Evolutionary conservation across 2,329 filamentous ascomycete species (phyloP).

Genomic region (Diaporthe eres): DNA sequence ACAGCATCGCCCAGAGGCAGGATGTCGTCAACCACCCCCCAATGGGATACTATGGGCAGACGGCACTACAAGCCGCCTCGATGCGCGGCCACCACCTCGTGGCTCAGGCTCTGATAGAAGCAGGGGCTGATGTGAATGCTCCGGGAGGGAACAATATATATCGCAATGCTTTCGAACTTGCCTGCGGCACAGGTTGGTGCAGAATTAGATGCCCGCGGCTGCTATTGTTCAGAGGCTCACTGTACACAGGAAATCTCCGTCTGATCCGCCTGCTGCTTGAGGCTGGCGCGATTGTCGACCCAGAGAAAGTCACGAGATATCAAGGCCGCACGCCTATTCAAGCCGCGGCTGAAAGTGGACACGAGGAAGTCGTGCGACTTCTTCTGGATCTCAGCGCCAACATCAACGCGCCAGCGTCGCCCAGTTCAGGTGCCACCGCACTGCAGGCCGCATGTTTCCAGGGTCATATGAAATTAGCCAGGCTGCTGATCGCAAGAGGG

Average conservation of each 20-base stretch:
- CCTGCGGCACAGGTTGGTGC: slow-evolving; percentile 47
- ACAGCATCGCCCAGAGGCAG: slow-evolving; percentile 45
- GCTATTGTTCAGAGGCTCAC: not conserved
- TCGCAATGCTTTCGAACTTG: slow-evolving; percentile 57
- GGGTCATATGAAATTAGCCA: slow-evolving; percentile 37
- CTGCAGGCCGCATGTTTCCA: slow-evolving; percentile 44
- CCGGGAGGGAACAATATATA: slow-evolving; percentile 52
- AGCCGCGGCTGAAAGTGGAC: slow-evolving; percentile 51
- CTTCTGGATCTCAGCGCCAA: slow-evolving; percentile 55
- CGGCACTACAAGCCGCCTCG: slow-evolving; percentile 55
- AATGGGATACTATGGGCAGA: slow-evolving; percentile 52
- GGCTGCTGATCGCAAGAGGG: slow-evolving; percentile 39
- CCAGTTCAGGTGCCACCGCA: slow-evolving; percentile 44
- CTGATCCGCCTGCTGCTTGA: slow-evolving; percentile 49
- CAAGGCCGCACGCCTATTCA: slow-evolving; percentile 56
- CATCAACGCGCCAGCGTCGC: slow-evolving; percentile 50
- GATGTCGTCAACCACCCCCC: slow-evolving; percentile 50
- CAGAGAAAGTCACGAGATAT: slow-evolving; percentile 49
- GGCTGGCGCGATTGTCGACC: slow-evolving; percentile 50
- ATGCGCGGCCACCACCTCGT: slow-evolving; percentile 47
- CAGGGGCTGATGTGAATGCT: slow-evolving; percentile 52
- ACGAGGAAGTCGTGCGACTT: slow-evolving; percentile 46
- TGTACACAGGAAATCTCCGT: slow-evolving; percentile 35
- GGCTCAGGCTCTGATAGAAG: slow-evolving; percentile 48
- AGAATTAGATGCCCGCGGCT: not conserved